A percentile compares a stretch with the other conserved stretches of the same genome.
Conservation (phyloP, 2,329 filamentous ascomycete species). For the Trichoderma arundinaceum region DNA sequence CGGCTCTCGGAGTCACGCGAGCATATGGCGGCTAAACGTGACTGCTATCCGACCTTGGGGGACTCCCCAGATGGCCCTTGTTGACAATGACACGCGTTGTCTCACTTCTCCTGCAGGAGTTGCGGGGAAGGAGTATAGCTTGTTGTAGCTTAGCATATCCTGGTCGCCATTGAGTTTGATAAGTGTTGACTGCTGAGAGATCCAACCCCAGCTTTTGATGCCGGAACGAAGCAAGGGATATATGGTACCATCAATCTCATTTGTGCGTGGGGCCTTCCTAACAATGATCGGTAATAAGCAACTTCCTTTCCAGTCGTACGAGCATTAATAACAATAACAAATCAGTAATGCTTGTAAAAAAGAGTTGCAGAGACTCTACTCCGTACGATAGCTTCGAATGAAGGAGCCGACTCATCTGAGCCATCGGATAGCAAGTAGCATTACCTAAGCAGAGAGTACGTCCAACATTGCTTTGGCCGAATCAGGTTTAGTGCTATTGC, state of each 20-base stretch:
- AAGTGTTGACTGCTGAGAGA: background rate
- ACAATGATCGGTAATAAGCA: background rate
- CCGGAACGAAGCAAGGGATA: background rate
- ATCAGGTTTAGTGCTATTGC: constrained; percentile 4
- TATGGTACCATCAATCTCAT: background rate
- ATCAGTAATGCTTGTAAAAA: background rate
- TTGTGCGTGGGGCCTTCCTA: background rate
- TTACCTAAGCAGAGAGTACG: background rate
- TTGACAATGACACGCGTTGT: background rate
- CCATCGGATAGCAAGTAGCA: too few relatives aligned
- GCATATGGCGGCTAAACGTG: background rate
- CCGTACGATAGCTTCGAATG: too few relatives aligned
- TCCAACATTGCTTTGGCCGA: too few relatives aligned
- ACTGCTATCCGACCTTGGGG: background rate
- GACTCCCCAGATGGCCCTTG: background rate
- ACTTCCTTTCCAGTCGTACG: background rate
- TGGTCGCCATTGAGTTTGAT: constrained; percentile 1
- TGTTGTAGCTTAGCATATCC: background rate
- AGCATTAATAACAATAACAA: background rate
- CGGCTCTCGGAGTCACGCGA: background rate
- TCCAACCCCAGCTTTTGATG: background rate
- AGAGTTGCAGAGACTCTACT: too few relatives aligned
- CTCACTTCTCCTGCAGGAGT: background rate
- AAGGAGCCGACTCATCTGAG: too few relatives aligned
- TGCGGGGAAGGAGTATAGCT: background rate